Percentiles rank a stretch among this genome's conserved stretches.
Evolutionary conservation across 352 stramenopile genomes (phyloP).

Genomic region (Phytophthora cajani): DNA sequence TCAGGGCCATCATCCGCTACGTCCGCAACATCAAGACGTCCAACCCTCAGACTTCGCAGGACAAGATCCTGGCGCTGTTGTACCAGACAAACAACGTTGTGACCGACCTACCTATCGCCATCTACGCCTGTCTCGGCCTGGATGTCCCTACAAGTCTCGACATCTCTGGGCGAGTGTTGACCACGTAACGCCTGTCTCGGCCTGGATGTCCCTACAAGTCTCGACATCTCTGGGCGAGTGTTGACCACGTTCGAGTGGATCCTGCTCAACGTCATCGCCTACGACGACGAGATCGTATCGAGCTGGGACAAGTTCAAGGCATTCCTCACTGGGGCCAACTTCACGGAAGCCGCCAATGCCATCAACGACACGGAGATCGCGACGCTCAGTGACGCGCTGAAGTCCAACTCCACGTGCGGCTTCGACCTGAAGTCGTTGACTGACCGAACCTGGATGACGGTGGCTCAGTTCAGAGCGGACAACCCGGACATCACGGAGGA

Average conservation of each 20-base stretch:
- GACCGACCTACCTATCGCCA: constrained; percentile 58
- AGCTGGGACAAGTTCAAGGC: constrained; percentile 42
- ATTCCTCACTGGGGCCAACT: constrained; percentile 38
- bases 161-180: constrained; percentile 38
- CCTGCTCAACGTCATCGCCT: constrained; percentile 44
- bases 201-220: neutral
- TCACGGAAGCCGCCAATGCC: constrained; percentile 35
- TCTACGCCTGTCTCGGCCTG: constrained; percentile 7
- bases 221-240: constrained; percentile 41
- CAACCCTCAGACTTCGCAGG: constrained; percentile 45
- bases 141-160: constrained; percentile 16
- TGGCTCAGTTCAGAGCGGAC: constrained; percentile 47
- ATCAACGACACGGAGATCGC: constrained; percentile 42
- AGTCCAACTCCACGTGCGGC: constrained; percentile 47
- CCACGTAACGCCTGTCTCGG: constrained; percentile 18
- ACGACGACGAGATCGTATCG: constrained; percentile 42
- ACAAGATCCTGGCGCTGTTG: constrained; percentile 58
- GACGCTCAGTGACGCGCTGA: constrained; percentile 44
- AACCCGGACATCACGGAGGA: constrained; percentile 45
- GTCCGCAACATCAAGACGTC: constrained; percentile 38
- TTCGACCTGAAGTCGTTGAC: constrained; percentile 46
- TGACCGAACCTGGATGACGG: constrained; percentile 47
- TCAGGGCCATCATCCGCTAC: constrained; percentile 40
- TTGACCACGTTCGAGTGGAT: constrained; percentile 44
- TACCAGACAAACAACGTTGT: constrained; percentile 65